Base-by-base conservation (phyloP, 164 flowering plant species). In the Berberis vulgaris region DNA sequence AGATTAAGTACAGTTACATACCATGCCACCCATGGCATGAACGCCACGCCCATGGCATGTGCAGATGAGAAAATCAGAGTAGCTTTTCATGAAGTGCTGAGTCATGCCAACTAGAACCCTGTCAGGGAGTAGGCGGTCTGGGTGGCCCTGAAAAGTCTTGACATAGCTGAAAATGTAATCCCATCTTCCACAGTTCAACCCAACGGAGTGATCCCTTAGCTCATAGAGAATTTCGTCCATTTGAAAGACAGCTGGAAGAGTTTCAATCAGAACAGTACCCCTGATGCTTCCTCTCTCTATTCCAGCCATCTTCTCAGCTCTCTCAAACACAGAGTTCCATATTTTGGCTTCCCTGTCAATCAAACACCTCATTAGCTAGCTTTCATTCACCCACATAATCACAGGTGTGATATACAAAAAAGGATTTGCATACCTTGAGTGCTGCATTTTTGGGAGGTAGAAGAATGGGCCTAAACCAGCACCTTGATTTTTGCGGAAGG, bases 1-100 rank as follows among this genome's bases (percentile, higher is more conserved):
- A 5, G 49, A 46, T 46, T 8, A 46, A 5, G 49, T 46, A 5
- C 49, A 46, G 26, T 1, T 5, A 56, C 74, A 54, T 78, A 91
- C 96, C 98, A 92, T 92, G 65, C 98, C 98, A 1, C 98, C 98
- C 98, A 89, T 89, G 59, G 95, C 96, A 12, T 92, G 98, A 42
- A 89, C 96, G 1, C 98, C 96, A 8, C 91, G 93, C 73, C 80
- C 68, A 56, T 89, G 98, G 74, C 98, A 92, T 0, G 98, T 92
- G 65, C 79, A 57, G 74, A 92, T 84, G 78, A 92, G 96, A 55
- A 84, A 88, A 75, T 89, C 89, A 49, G 96, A 86, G 80, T 89
- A 92, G 67, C 86, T 81, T 69, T 66, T 82, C 98, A 89, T 89
- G 80, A 89, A 88, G 69, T 85, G 96, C 63, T 85, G 94, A 47